Percentiles rank a stretch among this genome's conserved stretches.
phyloP scores from a whole-genome alignment of 805 yeast genomes.

The Starmera pachycereana region DNA sequence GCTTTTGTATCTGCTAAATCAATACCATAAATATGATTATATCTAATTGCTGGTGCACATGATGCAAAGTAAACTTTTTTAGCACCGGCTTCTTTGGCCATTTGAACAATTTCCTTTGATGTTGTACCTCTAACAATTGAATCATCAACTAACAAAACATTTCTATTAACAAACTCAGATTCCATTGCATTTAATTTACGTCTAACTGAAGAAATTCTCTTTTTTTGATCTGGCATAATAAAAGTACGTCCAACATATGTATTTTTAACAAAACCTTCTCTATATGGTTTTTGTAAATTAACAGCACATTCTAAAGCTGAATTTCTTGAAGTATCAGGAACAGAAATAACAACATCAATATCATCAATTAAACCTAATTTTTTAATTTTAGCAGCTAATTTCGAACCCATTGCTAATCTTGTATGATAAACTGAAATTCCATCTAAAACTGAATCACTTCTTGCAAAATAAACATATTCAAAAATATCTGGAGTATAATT shows the following conservation, averaged over 20 bases:
- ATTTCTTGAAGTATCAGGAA: conserved; percentile 96
- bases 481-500: conserved; percentile 91
- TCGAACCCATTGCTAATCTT: conserved; percentile 88
- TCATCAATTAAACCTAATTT: conserved; percentile 35
- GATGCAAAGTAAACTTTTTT: conserved; percentile 91
- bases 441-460: conserved; percentile 93
- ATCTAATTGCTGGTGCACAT: conserved; percentile 96
- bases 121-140: conserved; percentile 98
- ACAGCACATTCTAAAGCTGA: conserved; percentile 91
- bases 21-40: conserved; percentile 93
- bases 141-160: conserved; percentile 88
- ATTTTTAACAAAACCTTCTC: conserved; percentile 96
- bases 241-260: conserved; percentile 96
- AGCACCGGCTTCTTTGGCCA: conserved; percentile 99
- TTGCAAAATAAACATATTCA: conserved; percentile 95
- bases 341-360: conserved; percentile 94
- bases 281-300: conserved; percentile 66
- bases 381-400: conserved; percentile 65
- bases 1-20: conserved; percentile 95
- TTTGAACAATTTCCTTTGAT: conserved; percentile 86
- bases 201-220: conserved; percentile 87
- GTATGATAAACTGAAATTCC: conserved; percentile 95
- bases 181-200: conserved; percentile 95
- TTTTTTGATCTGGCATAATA: conserved; percentile 96
- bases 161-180: conserved; percentile 75